Evolutionary conservation across 441 rosid genomes (phyloP).

Genomic region (Populus hybrid): DNA sequence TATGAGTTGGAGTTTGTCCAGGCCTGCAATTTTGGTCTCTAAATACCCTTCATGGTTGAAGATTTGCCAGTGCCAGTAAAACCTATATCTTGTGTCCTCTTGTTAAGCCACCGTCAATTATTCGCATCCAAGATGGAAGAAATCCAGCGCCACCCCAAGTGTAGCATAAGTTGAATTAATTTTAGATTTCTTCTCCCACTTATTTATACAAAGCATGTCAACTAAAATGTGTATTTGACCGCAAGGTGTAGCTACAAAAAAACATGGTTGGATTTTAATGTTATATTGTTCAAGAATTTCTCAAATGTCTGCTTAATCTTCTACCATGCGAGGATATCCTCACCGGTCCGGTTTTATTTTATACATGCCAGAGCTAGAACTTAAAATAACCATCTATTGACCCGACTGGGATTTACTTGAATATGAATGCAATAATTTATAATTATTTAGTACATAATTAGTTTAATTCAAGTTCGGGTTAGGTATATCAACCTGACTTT

Average conservation of each 20-base stretch:
- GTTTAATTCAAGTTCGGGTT: no score
- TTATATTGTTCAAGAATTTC: not conserved
- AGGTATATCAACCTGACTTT: no score
- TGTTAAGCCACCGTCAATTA: not conserved
- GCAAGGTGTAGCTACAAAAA: not conserved
- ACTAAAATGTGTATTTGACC: conserved; percentile 12
- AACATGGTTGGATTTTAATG: not conserved
- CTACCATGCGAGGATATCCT: not conserved
- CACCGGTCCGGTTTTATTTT: no score
- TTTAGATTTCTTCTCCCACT: conserved; percentile 11
- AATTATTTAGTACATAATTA: no score
- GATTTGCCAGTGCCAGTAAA: not conserved
- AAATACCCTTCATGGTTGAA: conserved; percentile 6
- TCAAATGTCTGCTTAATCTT: not conserved
- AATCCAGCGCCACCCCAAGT: conserved; percentile 9
- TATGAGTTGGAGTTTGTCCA: conserved; percentile 81
- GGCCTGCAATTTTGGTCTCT: conserved; percentile 88
- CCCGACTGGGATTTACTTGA: no score
- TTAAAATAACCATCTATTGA: no score
- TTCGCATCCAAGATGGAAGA: not conserved
- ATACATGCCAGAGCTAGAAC: no score
- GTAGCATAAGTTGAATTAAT: conserved; percentile 8
- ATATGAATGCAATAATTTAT: no score
- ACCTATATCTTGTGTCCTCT: not conserved
- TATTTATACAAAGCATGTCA: conserved; percentile 25